Conservation (phyloP, 2,329 filamentous ascomycete genomes). For the Alternaria brassicae region DNA sequence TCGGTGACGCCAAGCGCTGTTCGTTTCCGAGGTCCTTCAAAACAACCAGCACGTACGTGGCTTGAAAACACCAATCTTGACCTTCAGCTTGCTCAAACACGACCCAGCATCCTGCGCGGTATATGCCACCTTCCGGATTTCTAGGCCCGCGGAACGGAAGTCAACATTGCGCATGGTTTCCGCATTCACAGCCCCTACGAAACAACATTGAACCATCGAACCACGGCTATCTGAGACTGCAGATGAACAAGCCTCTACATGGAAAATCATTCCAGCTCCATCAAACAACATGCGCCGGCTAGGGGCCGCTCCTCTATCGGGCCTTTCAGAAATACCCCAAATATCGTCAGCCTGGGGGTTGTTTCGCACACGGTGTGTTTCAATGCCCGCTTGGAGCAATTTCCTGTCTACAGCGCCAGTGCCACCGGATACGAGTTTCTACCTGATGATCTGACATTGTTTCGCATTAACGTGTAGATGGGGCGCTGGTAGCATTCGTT, state of each 20-base stretch:
- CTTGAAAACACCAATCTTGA: not conserved
- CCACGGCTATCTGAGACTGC: constrained; percentile 13
- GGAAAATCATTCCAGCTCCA: not conserved
- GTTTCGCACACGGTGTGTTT: constrained; percentile 9
- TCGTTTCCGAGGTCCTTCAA: not conserved
- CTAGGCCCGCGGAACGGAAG: not conserved
- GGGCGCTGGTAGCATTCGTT: not conserved
- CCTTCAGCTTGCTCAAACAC: not conserved
- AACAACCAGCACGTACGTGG: not conserved
- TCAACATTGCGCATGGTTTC: not conserved
- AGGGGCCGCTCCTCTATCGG: not conserved
- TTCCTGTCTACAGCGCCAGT: not conserved
- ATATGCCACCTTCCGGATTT: not conserved
- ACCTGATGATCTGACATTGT: not conserved
- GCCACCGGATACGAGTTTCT: not conserved
- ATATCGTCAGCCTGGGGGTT: not conserved
- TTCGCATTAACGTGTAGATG: not conserved
- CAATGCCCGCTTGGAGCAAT: constrained; percentile 9
- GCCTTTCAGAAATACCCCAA: constrained; percentile 3
- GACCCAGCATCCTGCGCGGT: not conserved
- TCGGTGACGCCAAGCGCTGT: not conserved
- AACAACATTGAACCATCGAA: constrained; percentile 5
- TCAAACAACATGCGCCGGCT: not conserved
- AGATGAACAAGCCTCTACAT: constrained; percentile 3
- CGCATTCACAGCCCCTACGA: not conserved